phyloP scores from a whole-genome alignment of 1,284 basidiomycete genomes.

The Sphagnurus paluster region DNA sequence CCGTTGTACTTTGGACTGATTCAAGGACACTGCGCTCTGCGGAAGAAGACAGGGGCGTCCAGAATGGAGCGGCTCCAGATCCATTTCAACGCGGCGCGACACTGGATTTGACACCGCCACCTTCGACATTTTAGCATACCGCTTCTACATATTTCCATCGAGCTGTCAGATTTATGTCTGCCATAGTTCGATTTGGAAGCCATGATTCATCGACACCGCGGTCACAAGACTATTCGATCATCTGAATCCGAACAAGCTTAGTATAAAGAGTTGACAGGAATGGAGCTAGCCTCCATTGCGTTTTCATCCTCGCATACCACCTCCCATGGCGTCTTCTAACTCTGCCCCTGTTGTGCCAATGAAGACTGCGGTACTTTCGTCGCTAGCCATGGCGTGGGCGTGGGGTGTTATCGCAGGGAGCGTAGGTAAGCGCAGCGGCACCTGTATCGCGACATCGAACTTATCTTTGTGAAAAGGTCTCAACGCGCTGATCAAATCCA shows the following conservation, averaged over 20 bases:
- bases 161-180: too few species aligned
- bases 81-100: too few species aligned
- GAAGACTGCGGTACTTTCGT: conserved; percentile 19
- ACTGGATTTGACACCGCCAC: too few species aligned
- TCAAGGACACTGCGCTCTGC: too few species aligned
- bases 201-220: neutral
- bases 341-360: conserved; percentile 12
- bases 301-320: neutral
- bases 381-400: conserved; percentile 27
- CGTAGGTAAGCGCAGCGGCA: conserved; percentile 20
- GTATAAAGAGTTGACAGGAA: neutral
- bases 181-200: neutral
- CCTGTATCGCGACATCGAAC: neutral
- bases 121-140: too few species aligned
- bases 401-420: conserved; percentile 26
- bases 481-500: conserved; percentile 41
- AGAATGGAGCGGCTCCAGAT: too few species aligned
- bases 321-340: conserved; percentile 2
- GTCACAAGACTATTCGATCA: neutral
- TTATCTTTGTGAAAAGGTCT: conserved; percentile 27
- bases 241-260: neutral
- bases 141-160: too few species aligned
- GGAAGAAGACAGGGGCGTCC: too few species aligned
- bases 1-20: too few species aligned
- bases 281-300: neutral